phyloP scores from a whole-genome alignment of 2,329 filamentous ascomycete species.

The Mollisiaceae sp. region DNA sequence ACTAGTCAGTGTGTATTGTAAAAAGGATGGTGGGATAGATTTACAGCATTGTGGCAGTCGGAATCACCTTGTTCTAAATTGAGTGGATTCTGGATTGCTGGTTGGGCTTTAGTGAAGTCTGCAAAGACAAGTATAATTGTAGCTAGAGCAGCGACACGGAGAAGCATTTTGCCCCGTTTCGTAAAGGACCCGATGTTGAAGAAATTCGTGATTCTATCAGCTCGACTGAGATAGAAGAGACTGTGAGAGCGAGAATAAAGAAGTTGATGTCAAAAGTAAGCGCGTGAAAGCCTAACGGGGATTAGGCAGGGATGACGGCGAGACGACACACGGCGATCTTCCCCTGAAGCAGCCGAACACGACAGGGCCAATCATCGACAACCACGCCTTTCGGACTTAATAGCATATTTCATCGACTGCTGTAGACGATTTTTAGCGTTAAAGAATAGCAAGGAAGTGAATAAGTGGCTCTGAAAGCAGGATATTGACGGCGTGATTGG shows the following conservation, averaged over 20 bases:
- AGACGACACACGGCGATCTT: neutral
- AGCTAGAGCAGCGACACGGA: neutral
- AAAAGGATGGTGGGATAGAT: neutral
- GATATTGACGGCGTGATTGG: no score
- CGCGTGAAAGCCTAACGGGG: no score
- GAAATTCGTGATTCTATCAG: neutral
- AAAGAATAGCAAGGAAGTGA: no score
- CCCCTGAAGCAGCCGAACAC: no score
- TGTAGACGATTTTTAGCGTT: no score
- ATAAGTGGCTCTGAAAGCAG: no score
- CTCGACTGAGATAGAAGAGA: neutral
- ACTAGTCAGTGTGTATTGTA: neutral
- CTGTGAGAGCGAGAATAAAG: no score
- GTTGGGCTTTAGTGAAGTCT: neutral
- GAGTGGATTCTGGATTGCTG: neutral
- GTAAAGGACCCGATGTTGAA: no score
- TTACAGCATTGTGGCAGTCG: slow-evolving; percentile 17
- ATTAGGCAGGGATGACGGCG: neutral
- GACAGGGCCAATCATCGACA: no score
- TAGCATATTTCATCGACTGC: no score
- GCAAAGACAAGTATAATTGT: neutral
- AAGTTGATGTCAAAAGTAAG: no score
- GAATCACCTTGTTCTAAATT: neutral
- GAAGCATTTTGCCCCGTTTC: neutral
- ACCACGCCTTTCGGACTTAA: no score